Conservation (phyloP, 2,329 filamentous ascomycete genomes). For the Dissoconium aciculare region DNA sequence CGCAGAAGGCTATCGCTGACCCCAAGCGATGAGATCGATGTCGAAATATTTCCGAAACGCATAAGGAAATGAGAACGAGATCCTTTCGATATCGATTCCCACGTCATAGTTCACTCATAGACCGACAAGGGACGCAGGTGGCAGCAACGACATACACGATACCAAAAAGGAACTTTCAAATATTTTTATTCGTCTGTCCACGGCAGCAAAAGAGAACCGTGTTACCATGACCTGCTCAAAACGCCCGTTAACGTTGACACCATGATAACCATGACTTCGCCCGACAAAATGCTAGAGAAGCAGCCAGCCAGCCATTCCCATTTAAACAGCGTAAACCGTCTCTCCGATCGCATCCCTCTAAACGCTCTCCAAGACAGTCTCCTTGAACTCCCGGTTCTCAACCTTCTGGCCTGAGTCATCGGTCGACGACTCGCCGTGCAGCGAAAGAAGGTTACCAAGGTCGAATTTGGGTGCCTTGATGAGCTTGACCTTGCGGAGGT, state of each 20-base stretch:
- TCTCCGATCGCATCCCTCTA: conserved; percentile 50
- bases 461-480: conserved; percentile 99
- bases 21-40: too few species aligned
- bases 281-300: too few species aligned
- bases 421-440: conserved; percentile 92
- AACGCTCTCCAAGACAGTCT: conserved; percentile 84
- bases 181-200: conserved; percentile 1
- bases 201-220: conserved; percentile 1
- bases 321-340: conserved; percentile 10
- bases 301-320: too few species aligned
- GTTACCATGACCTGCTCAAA: conserved; percentile 8
- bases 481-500: conserved; percentile 99
- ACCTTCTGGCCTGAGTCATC: conserved; percentile 96
- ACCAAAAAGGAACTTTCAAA: too few species aligned
- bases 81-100: too few species aligned
- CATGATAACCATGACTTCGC: conserved; percentile 14
- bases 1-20: too few species aligned
- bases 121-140: too few species aligned
- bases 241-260: conserved; percentile 16
- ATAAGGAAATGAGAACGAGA: too few species aligned
- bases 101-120: too few species aligned
- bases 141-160: too few species aligned
- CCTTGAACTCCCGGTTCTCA: conserved; percentile 92
- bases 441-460: conserved; percentile 83
- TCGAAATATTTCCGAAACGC: too few species aligned